phyloP scores from a whole-genome alignment of 768 basidiomycete species.

The Termitomyces sp. region DNA sequence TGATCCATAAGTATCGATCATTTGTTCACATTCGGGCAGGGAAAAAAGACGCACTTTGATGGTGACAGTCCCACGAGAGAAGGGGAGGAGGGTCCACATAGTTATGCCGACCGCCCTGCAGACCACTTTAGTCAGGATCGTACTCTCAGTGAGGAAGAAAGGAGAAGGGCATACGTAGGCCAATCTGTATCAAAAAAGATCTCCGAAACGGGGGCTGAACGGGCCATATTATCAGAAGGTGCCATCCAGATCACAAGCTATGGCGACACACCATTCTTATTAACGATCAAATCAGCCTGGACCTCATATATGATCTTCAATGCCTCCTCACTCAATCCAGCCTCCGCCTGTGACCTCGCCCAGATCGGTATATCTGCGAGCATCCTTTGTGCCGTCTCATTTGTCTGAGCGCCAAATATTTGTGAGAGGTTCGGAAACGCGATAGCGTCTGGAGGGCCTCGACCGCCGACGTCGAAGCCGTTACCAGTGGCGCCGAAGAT shows the following conservation, averaged over 20 bases:
- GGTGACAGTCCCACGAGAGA: constrained; percentile 48
- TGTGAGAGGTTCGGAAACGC: constrained; percentile 51
- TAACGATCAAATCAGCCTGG: constrained; percentile 45
- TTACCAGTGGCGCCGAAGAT: constrained; percentile 37
- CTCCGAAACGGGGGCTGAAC: constrained; percentile 42
- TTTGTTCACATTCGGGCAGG: not conserved
- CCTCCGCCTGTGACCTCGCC: constrained; percentile 40
- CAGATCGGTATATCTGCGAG: constrained; percentile 34
- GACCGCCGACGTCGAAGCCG: constrained; percentile 37
- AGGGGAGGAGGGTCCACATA: constrained; percentile 54
- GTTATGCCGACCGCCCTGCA: constrained; percentile 42
- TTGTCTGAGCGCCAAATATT: constrained; percentile 35
- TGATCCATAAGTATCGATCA: not conserved
- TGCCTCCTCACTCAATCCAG: constrained; percentile 37
- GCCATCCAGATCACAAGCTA: constrained; percentile 16
- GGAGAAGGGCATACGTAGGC: constrained; percentile 32
- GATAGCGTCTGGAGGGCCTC: constrained; percentile 46
- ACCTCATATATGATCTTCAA: constrained; percentile 40
- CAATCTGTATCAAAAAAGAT: constrained; percentile 45
- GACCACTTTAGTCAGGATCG: not conserved
- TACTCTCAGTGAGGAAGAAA: not conserved
- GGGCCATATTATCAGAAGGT: not conserved
- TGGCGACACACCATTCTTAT: constrained; percentile 36
- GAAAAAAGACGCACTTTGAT: constrained; percentile 33
- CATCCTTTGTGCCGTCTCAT: constrained; percentile 33